Conservation (phyloP, 2,329 filamentous ascomycete species). For the Neofusicoccum laricinum region DNA sequence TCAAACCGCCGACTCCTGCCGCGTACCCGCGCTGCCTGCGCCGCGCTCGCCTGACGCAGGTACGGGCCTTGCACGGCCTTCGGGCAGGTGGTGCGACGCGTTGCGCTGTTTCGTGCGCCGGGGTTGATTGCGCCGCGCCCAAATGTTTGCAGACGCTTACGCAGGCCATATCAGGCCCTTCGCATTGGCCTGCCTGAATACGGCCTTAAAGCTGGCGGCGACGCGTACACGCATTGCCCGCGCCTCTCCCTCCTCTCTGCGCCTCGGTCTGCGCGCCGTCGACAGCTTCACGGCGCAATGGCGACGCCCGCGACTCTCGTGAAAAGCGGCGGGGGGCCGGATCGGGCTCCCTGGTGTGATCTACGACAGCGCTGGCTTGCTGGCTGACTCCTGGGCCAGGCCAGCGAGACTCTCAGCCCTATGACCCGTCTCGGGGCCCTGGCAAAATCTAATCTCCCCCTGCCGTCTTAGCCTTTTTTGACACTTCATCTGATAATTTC, state of each 20-base stretch:
- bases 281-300: neutral
- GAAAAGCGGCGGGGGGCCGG: neutral
- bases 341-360: neutral
- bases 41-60: neutral
- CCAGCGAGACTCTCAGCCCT: conserved; percentile 6
- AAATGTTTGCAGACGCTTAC: conserved; percentile 5
- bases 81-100: neutral
- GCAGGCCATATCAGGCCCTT: neutral
- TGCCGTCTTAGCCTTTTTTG: neutral
- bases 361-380: neutral
- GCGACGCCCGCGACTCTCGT: neutral
- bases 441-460: conserved; percentile 5
- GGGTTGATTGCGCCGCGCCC: neutral
- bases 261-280: neutral
- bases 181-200: conserved; percentile 2
- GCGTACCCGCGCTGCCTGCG: neutral
- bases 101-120: conserved; percentile 4
- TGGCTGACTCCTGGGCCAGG: neutral
- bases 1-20: neutral
- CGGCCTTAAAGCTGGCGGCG: neutral
- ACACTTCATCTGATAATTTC: conserved; percentile 10
- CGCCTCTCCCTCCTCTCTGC: neutral
- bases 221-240: neutral
- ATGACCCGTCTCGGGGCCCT: neutral
- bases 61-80: conserved; percentile 4